A percentile compares a stretch with the other conserved stretches of the same genome.
These are phyloP conservation scores for Solanum paucissectum DNA, from an alignment of 257 asterid genomes.

Conservation along the genomic window DNA sequence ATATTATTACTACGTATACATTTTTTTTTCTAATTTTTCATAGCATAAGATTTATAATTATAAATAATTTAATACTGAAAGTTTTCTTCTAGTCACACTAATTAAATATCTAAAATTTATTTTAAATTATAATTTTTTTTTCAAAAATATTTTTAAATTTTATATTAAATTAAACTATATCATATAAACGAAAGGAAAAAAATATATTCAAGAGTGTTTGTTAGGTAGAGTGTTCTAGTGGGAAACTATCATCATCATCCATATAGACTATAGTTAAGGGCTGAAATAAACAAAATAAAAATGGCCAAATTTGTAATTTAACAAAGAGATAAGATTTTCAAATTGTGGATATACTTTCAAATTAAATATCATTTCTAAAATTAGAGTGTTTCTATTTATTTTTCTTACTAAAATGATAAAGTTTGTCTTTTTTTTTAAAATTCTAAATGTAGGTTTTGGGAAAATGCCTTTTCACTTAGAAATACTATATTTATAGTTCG, in stretches of 20 bases:
- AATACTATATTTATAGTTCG: no score
- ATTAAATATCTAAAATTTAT: no score
- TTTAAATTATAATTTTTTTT: no score
- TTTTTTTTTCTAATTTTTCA: not conserved
- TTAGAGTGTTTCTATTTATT: not conserved
- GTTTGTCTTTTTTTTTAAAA: not conserved
- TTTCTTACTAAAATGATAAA: not conserved
- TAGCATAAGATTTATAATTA: no score
- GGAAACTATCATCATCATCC: not conserved
- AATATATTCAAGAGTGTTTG: not conserved
- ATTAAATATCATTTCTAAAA: not conserved
- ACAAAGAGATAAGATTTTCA: not conserved
- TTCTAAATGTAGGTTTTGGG: not conserved
- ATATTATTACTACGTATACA: not conserved
- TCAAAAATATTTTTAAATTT: no score
- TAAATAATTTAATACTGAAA: no score
- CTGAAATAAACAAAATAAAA: not conserved
- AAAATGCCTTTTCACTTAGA: not conserved
- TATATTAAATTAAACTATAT: no score
- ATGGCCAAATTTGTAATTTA: not conserved
- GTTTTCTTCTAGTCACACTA: no score
- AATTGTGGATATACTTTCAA: not conserved
- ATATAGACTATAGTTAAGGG: not conserved
- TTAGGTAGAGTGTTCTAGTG: not conserved
- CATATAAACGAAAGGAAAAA: no score